A percentile compares a stretch with the other conserved stretches of the same genome.
phyloP scores from a whole-genome alignment of 108 stramenopile species.

The Cyclotella kingstonii region DNA sequence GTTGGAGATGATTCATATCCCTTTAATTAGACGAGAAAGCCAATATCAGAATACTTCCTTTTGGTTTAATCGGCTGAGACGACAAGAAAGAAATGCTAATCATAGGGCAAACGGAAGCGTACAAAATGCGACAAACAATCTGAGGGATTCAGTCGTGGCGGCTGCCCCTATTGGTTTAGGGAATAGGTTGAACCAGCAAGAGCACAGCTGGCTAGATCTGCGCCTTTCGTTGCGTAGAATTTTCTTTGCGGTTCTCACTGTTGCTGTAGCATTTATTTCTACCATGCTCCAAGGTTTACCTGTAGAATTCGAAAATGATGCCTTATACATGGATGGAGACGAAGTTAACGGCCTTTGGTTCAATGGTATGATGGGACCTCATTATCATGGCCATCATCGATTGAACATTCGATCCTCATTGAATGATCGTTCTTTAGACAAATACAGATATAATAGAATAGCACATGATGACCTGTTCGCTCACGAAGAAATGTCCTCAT shows the following conservation, averaged over 20 bases:
- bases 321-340: background rate
- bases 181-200: background rate
- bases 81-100: background rate
- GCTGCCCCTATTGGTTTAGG: background rate
- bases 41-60: background rate
- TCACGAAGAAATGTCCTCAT: no score
- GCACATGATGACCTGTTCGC: no score
- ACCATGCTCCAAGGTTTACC: constrained; percentile 19
- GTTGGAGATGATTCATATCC: constrained; percentile 18
- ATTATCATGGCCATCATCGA: constrained; percentile 17
- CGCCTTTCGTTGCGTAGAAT: constrained; percentile 24
- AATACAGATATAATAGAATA: no score
- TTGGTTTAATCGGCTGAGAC: background rate
- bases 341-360: constrained; percentile 3
- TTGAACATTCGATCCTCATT: no score
- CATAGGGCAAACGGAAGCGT: background rate
- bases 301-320: constrained; percentile 11
- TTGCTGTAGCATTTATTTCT: constrained; percentile 21
- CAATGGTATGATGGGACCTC: constrained; percentile 24
- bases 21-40: constrained; percentile 8
- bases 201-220: constrained; percentile 1
- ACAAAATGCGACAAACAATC: background rate
- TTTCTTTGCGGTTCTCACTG: constrained; percentile 22
- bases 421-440: no score
- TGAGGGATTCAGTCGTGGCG: no score